Evolutionary conservation across 106 monocot genomes (phyloP), one percentile per base, ranked within the genome.

Genomic region (Dactylorhiza incarnata): DNA sequence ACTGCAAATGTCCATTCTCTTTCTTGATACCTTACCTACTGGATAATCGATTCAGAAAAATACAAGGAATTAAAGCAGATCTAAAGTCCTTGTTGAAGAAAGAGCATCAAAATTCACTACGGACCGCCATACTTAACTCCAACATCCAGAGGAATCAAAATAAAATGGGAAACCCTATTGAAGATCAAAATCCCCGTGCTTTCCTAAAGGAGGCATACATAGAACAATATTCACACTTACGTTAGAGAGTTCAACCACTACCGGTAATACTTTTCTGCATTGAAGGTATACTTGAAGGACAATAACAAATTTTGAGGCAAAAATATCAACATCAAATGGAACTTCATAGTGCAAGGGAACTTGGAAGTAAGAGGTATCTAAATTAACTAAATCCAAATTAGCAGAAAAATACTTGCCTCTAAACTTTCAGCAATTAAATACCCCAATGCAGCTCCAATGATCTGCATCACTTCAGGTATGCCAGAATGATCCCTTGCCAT

Each of bases 321-420:
- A 59, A 19, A 6, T 59, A 48, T 20, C 22, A 49, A 49, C 48
- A 49, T 48, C 44, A 13, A 72, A 72, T 20, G 20, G 43, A 72
- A 49, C 72, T 49, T 72, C 22, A 72, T 17, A 48, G 19, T 72
- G 49, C 22, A 72, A 48, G 49, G 1, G 17, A 49, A 72, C 14
- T 22, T 65, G 29, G 9, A 65, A 65, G 23, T 49, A 72, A 13
- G 22, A 72, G 10, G 9, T 72, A 72, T 19, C 72, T 72, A 49
- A 69, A 69, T 43, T 65, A 69, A 72, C 48, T 49, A 48, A 9
- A 72, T 72, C 72, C 48, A 72, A 49, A 72, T 72, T 72, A 72
- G 11, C 72, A 72, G 11, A 72, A 72, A 48, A 72, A 49, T 72
- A 72, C 72, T 72, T 72, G 72, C 72, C 72, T 72, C 72, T 49